These are phyloP conservation scores for Plantago coronopus DNA, from an alignment of 305 asterid genomes.

Conservation along the genomic window DNA sequence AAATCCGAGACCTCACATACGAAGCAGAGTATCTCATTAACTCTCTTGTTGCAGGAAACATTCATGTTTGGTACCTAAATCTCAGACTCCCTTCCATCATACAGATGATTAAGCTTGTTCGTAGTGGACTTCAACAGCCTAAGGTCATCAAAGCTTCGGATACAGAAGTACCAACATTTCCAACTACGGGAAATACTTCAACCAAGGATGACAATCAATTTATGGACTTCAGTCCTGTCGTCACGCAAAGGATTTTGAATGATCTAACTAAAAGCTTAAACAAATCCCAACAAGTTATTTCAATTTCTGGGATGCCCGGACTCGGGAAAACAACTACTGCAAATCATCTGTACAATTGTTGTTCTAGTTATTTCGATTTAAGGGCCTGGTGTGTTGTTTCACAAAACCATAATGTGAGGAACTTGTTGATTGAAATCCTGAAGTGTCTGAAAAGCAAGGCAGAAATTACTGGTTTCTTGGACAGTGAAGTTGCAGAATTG, in stretches of 20 bases:
- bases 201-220: not conserved
- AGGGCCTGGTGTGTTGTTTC: slow-evolving; percentile 25
- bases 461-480: not conserved
- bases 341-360: slow-evolving; percentile 8
- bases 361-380: slow-evolving; percentile 19
- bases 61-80: slow-evolving; percentile 2
- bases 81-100: slow-evolving; percentile 9
- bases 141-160: not conserved
- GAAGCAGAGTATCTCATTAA: slow-evolving; percentile 26
- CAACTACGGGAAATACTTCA: not conserved
- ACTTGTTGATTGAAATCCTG: slow-evolving; percentile 16
- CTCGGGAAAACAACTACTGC: slow-evolving; percentile 34
- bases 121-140: not conserved
- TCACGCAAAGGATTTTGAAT: not conserved
- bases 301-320: slow-evolving; percentile 15
- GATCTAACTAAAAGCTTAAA: slow-evolving; percentile 18
- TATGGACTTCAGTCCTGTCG: slow-evolving; percentile 8
- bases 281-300: not conserved
- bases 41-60: slow-evolving; percentile 1
- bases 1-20: slow-evolving; percentile 14
- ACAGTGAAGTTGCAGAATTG: not conserved
- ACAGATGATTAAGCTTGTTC: not conserved
- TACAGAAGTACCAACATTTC: not conserved
- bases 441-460: not conserved
- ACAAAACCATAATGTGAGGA: slow-evolving; percentile 10